Evolutionary conservation across 257 asterid genomes (phyloP), one percentile per base, ranked within the genome.

Genomic region (Lantana camara): DNA sequence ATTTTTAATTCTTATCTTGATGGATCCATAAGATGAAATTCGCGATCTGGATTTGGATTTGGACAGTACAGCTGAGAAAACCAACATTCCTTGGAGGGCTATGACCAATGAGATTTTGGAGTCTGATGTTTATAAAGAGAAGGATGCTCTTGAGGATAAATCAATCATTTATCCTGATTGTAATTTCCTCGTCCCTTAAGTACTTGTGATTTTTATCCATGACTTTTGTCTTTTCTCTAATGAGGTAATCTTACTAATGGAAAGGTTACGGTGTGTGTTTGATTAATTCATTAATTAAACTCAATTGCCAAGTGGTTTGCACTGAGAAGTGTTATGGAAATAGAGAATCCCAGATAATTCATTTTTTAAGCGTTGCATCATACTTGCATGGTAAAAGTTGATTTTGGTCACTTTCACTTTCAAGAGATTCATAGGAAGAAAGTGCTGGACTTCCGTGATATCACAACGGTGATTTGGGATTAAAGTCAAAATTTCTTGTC

Each of bases 31-130:
- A 12, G 7, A 20, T 41, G 19, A 38, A 24, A 34, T 20, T 45
- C 49, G 34, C 4, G 22, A n/a, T 60, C 60, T 61, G 55, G 60
- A 35, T 44, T 71, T 68, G 70, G 76, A 63, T 72, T 77, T 71
- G 80, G 79, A 74, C 97, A 92, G 98, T 76, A 92, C 96, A 85
- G 98, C 97, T 62, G 98, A 92, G 79, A 89, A 87, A 77, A 76
- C 80, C 63, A 89, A 75, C 81, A 87, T 92, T 73, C 97, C 97
- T 12, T 92, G 97, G 98, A 75, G 96, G 75, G 79, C 82, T 73
- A 92, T 92, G 98, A 72, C 96, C 12, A 83, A 64, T 64, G 84
- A 85, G 81, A 82, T 92, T 67, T 56, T 92, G 80, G 94, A 92
- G 53, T 92, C 98, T 0, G 89, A 87, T 72, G 98, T 92, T 7